Evolutionary conservation across 306 rosid species (phyloP), one percentile per base, ranked within the genome.

Genomic region (Trifolium repens): DNA sequence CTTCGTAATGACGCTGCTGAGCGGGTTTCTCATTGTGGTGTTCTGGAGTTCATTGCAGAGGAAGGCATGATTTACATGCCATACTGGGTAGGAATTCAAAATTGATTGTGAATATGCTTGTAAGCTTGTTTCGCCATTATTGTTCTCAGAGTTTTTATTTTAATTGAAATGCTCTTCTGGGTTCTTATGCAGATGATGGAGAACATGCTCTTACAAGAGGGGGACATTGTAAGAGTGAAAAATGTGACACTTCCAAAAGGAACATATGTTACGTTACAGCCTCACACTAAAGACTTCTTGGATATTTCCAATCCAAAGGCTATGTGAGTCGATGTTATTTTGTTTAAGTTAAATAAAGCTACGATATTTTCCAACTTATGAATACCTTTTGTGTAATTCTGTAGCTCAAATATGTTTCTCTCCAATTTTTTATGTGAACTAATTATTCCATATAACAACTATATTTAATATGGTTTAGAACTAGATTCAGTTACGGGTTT

Each of bases 1-100:
- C 92, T 96, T 50, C 97, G 85, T 57, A 92, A 96, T 79, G 92
- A 80, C 69, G 73, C 82, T 64, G 84, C 83, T 42, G 93, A 86
- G 60, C 80, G 96, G 78, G 91, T 90, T 76, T 94, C 98, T 67
- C 98, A 94, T 76, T 94, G 98, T 84, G 98, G 98, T 35, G 98
- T 94, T 59, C 86, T 94, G 73, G 98, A 94, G 80, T 94, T 94
- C 82, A 90, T 94, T 86, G 98, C 98, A 26, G 98, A 94, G 84
- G 97, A 94, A 89, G 98, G 98, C 89, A 94, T 91, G 97, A 89
- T 94, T 74, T 91, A 94, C 79, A 91, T 94, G 97, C 98, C 98
- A 26, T 94, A 96, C 85, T 96, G 99, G 99, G 98, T 96, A 86
- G 79, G 94, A 69, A 66, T 74, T 67, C 73, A 67, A 54, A 66